Percentiles rank a stretch among this genome's conserved stretches.
These are phyloP conservation scores for Xylariales sp. DNA, from an alignment of 2,329 filamentous ascomycete genomes.

Conservation along the genomic window DNA sequence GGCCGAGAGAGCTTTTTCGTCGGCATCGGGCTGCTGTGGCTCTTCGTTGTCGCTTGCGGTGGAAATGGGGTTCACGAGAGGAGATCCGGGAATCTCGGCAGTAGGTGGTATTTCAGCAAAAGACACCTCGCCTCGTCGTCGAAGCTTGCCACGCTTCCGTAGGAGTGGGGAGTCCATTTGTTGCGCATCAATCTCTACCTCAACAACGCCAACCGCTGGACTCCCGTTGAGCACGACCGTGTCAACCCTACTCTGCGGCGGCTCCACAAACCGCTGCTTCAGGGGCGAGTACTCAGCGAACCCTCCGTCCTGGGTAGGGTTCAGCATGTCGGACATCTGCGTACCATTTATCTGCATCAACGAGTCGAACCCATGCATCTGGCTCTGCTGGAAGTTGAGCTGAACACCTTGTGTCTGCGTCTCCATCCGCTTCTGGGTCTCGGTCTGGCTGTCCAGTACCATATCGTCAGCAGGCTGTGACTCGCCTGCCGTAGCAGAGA, in stretches of 20 bases:
- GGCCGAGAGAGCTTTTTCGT: constrained; percentile 34
- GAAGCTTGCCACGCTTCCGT: constrained; percentile 52
- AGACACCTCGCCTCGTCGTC: constrained; percentile 18
- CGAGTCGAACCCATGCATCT: constrained; percentile 54
- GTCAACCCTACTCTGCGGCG: constrained; percentile 64
- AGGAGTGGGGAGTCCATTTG: constrained; percentile 60
- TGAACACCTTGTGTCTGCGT: constrained; percentile 43
- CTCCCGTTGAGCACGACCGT: constrained; percentile 54
- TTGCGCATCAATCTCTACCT: constrained; percentile 23
- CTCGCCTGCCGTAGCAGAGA: constrained; percentile 55
- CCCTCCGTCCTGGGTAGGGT: constrained; percentile 77
- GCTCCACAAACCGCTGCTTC: constrained; percentile 59
- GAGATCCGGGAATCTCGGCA: constrained; percentile 30
- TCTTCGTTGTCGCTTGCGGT: constrained; percentile 42
- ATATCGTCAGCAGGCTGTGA: constrained; percentile 41
- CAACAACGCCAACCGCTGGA: constrained; percentile 11
- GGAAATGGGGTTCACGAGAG: constrained; percentile 32
- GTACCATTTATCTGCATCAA: constrained; percentile 47
- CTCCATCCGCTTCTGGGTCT: constrained; percentile 32
- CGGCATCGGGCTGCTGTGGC: constrained; percentile 32
- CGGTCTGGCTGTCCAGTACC: constrained; percentile 42
- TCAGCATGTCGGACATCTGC: constrained; percentile 65
- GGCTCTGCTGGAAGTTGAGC: constrained; percentile 57
- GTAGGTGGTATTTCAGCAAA: constrained; percentile 29
- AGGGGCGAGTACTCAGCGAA: constrained; percentile 71